Percentiles rank a stretch among this genome's conserved stretches.
phyloP scores from a whole-genome alignment of 106 monocot species.

The Dendrobium officinale region DNA sequence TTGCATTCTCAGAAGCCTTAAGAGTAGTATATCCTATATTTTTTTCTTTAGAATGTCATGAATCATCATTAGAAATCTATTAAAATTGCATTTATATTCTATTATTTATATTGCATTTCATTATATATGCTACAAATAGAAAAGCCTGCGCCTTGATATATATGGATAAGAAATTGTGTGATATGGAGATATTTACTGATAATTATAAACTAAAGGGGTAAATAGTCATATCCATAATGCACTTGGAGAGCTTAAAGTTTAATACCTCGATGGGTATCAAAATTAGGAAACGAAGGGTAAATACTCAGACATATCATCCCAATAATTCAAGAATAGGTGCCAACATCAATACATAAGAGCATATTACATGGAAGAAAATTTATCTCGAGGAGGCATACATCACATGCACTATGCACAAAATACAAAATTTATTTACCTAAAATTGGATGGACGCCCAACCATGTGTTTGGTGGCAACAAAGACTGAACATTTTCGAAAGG shows the following conservation, averaged over 20 bases:
- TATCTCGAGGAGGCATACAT: not conserved
- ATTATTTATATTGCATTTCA: too few species aligned
- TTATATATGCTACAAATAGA: too few species aligned
- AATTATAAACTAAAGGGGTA: not conserved
- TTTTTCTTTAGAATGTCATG: too few species aligned
- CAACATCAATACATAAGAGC: not conserved
- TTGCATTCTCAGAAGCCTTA: too few species aligned
- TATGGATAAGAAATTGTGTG: not conserved
- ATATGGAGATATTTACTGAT: not conserved
- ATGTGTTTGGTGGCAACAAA: conserved; percentile 74
- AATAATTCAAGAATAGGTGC: not conserved
- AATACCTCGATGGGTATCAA: not conserved
- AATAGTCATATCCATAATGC: not conserved
- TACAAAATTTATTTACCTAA: conserved; percentile 45
- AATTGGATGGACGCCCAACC: conserved; percentile 68
- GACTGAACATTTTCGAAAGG: conserved; percentile 96
- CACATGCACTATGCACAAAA: not conserved
- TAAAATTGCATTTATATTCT: too few species aligned
- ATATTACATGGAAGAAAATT: not conserved
- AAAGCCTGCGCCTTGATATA: too few species aligned
- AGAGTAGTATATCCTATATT: too few species aligned
- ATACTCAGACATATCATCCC: not conserved
- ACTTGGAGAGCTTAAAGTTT: not conserved
- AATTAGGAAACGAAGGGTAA: not conserved
- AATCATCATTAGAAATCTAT: too few species aligned